Evolutionary conservation across 2,329 filamentous ascomycete species (phyloP).

Genomic region (Colletotrichum tamarilloi): DNA sequence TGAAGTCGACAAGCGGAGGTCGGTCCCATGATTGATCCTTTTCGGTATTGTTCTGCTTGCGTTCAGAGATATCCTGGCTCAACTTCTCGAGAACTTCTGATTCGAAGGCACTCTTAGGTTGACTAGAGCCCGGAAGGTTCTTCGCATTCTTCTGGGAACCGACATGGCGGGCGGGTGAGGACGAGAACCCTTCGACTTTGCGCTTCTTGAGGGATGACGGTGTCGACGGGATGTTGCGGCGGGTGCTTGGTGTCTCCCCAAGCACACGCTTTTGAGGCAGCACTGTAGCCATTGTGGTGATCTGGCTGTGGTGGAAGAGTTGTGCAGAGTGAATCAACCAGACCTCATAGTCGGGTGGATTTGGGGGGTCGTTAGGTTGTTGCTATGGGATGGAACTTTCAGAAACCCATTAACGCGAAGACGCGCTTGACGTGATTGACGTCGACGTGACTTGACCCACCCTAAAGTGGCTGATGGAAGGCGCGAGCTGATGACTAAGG

Average conservation of each 20-base stretch:
- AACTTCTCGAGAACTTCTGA: constrained; percentile 95
- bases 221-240: constrained; percentile 70
- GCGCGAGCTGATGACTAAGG: constrained; percentile 25
- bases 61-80: constrained; percentile 88
- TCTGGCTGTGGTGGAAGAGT: neutral
- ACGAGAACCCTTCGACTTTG: constrained; percentile 75
- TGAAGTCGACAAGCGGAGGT: constrained; percentile 63
- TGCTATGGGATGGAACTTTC: constrained; percentile 21
- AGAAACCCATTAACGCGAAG: constrained; percentile 33
- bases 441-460: constrained; percentile 48
- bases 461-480: constrained; percentile 32
- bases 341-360: constrained; percentile 13
- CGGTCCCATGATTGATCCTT: constrained; percentile 93
- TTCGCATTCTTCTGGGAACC: constrained; percentile 72
- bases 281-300: constrained; percentile 58
- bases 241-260: constrained; percentile 73
- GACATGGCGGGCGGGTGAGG: constrained; percentile 67
- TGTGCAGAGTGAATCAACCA: constrained; percentile 14
- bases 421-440: constrained; percentile 45
- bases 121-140: constrained; percentile 76
- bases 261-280: constrained; percentile 80
- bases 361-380: constrained; percentile 22
- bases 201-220: constrained; percentile 79
- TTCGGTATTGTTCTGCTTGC: constrained; percentile 89
- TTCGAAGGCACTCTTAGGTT: constrained; percentile 92